Evolutionary conservation across 164 flowering plant genomes (phyloP).

Genomic region (Vitis amurensis): DNA sequence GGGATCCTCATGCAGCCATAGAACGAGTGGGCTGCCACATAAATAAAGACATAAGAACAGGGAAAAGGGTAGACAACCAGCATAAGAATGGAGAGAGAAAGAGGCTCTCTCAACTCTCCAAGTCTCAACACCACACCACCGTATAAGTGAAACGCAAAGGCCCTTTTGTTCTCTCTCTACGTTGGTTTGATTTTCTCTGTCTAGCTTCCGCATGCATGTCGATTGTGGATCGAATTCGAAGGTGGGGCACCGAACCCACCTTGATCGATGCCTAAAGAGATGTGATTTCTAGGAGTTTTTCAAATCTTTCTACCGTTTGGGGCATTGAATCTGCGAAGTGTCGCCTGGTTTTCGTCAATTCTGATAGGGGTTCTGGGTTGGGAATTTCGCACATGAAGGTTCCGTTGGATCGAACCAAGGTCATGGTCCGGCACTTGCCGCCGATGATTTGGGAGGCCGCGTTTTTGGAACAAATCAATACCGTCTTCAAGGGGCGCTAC

Average conservation of each 20-base stretch:
- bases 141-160: no score
- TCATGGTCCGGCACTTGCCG: conserved; percentile 91
- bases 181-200: not conserved
- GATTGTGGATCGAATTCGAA: conserved; percentile 11
- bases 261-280: conserved; percentile 12
- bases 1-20: no score
- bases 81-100: conserved; percentile 7
- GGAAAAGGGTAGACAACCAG: no score
- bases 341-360: no score
- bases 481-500: conserved; percentile 63
- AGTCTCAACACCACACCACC: no score
- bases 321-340: not conserved
- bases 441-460: conserved; percentile 58
- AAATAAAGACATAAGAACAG: conserved; percentile 8
- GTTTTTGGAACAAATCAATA: conserved; percentile 67
- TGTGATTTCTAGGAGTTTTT: conserved; percentile 16
- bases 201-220: conserved; percentile 11
- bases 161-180: not conserved
- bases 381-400: conserved; percentile 44
- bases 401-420: conserved; percentile 70
- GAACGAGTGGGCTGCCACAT: no score
- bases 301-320: not conserved
- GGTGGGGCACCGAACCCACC: conserved; percentile 13
- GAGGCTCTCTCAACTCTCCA: no score
- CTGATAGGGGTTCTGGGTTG: conserved; percentile 4